Evolutionary conservation across 148 eudicot species (phyloP).

Genomic region (Mesembryanthemum crystallinum): DNA sequence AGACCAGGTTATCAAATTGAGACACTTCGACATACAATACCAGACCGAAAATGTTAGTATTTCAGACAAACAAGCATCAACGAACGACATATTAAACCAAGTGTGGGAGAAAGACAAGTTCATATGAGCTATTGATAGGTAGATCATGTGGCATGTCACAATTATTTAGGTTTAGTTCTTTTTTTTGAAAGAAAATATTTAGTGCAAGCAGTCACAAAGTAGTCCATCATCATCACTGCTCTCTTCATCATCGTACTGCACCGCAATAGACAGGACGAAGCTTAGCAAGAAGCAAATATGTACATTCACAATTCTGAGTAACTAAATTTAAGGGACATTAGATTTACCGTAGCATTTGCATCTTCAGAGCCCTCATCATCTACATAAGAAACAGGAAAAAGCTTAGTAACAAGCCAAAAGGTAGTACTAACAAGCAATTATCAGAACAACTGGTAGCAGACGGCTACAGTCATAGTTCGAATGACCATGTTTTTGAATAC

Average conservation of each 20-base stretch:
- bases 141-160: background rate
- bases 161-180: no score
- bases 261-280: slow-evolving; percentile 18
- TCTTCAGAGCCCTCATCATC: slow-evolving; percentile 53
- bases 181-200: background rate
- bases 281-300: background rate
- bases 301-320: no score
- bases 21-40: no score
- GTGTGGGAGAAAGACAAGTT: background rate
- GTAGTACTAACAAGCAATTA: background rate
- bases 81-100: no score
- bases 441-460: no score
- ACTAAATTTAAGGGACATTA: background rate
- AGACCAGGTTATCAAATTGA: background rate
- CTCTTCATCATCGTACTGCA: slow-evolving; percentile 54
- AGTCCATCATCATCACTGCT: slow-evolving; percentile 74
- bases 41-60: no score
- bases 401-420: slow-evolving; percentile 15
- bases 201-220: slow-evolving; percentile 59
- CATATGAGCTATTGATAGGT: background rate
- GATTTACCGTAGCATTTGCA: slow-evolving; percentile 49
- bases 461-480: no score
- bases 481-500: no score
- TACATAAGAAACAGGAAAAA: slow-evolving; percentile 22
- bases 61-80: no score